phyloP scores from a whole-genome alignment of 225 moss, liverwort and hornwort genomes.

The Marchantia polymorpha region DNA sequence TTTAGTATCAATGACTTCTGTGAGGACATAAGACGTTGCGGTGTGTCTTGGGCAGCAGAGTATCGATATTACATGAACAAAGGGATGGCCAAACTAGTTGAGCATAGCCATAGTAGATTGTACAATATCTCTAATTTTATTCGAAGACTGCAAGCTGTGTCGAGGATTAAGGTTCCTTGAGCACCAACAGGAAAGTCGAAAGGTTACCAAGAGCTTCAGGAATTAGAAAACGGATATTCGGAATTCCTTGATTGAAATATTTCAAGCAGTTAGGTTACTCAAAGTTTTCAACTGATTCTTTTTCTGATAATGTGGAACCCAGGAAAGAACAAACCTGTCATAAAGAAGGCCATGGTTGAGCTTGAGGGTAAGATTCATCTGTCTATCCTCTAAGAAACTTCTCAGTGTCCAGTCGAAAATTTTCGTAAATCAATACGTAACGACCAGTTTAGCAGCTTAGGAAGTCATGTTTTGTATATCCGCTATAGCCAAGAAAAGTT shows the following conservation, averaged over 20 bases:
- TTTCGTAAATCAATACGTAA: neutral
- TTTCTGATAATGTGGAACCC: neutral
- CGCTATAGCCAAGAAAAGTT: neutral
- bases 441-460: neutral
- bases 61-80: neutral
- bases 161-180: neutral
- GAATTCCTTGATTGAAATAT: too few species aligned
- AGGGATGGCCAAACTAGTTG: too few species aligned
- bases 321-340: conserved; percentile 93
- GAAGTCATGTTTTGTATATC: neutral
- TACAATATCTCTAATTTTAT: neutral
- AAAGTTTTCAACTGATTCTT: neutral
- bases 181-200: neutral
- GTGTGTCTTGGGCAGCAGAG: neutral
- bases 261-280: too few species aligned
- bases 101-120: neutral
- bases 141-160: neutral
- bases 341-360: conserved; percentile 97
- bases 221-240: too few species aligned
- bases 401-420: neutral
- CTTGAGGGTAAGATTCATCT: conserved; percentile 50
- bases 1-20: neutral
- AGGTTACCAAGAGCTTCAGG: too few species aligned
- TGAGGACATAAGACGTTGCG: neutral
- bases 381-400: neutral